These are phyloP conservation scores for Candida sp. DNA, from an alignment of 1,139 yeast species.

Conservation along the genomic window DNA sequence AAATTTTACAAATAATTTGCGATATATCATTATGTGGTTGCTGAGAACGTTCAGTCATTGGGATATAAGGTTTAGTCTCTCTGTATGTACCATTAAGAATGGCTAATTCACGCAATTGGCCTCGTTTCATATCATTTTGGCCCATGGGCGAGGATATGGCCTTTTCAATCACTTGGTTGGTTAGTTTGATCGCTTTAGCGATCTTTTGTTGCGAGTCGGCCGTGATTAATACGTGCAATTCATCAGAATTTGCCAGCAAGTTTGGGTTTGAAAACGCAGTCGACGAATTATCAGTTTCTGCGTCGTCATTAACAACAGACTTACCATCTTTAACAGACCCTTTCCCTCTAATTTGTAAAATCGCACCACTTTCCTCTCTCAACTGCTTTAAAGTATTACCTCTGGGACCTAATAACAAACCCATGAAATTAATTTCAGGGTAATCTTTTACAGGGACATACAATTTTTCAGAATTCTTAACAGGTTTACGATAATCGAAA, in stretches of 20 bases:
- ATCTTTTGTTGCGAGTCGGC: slow-evolving; percentile 82
- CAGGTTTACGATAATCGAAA: slow-evolving; percentile 68
- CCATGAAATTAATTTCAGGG: slow-evolving; percentile 92
- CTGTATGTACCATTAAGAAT: slow-evolving; percentile 91
- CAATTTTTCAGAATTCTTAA: slow-evolving; percentile 71
- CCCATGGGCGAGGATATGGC: slow-evolving; percentile 91
- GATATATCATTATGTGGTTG: slow-evolving; percentile 47
- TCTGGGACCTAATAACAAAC: slow-evolving; percentile 90
- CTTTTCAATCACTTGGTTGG: slow-evolving; percentile 74
- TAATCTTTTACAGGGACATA: slow-evolving; percentile 84
- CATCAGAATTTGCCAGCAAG: slow-evolving; percentile 48
- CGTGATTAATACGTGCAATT: slow-evolving; percentile 82
- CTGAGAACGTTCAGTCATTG: slow-evolving; percentile 44
- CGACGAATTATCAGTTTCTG: slow-evolving; percentile 13
- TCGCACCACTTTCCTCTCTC: slow-evolving; percentile 83
- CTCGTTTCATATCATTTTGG: slow-evolving; percentile 86
- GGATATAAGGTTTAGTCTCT: slow-evolving; percentile 71
- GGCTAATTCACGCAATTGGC: slow-evolving; percentile 89
- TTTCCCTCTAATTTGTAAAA: slow-evolving; percentile 83
- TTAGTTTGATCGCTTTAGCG: slow-evolving; percentile 68
- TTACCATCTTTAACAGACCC: slow-evolving; percentile 97
- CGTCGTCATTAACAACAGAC: slow-evolving; percentile 32
- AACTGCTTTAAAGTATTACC: slow-evolving; percentile 83
- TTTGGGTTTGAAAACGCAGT: slow-evolving; percentile 21
- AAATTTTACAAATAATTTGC: slow-evolving; percentile 65